These are phyloP conservation scores for Globisporangium uncinulatum DNA, from an alignment of 352 stramenopile species.

Conservation along the genomic window DNA sequence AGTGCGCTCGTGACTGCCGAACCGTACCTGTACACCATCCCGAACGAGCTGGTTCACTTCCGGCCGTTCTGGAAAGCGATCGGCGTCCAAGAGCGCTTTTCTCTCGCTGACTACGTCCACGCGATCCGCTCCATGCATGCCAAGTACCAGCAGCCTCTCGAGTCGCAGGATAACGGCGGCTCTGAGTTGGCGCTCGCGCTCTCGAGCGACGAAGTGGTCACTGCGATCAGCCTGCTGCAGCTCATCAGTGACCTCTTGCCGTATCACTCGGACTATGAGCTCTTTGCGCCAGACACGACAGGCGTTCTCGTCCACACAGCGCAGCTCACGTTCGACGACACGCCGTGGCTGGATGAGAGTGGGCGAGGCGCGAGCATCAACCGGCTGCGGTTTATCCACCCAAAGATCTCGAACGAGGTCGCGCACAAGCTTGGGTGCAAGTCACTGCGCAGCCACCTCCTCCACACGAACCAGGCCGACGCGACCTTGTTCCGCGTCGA, in stretches of 20 bases:
- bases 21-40: conserved; percentile 56
- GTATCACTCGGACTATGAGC: conserved; percentile 45
- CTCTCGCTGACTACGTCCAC: conserved; percentile 49
- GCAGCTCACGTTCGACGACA: conserved; percentile 60
- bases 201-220: conserved; percentile 36
- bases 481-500: conserved; percentile 35
- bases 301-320: conserved; percentile 32
- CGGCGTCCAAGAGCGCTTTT: conserved; percentile 57
- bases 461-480: conserved; percentile 39
- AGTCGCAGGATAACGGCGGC: conserved; percentile 11
- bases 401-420: conserved; percentile 76
- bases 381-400: conserved; percentile 48
- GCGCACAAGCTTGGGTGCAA: conserved; percentile 56
- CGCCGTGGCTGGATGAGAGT: conserved; percentile 58
- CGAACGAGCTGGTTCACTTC: conserved; percentile 61
- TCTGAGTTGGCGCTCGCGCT: conserved; percentile 16
- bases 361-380: conserved; percentile 24
- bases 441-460: conserved; percentile 48
- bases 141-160: conserved; percentile 20
- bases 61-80: conserved; percentile 52
- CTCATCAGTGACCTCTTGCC: conserved; percentile 55
- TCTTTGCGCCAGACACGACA: conserved; percentile 48
- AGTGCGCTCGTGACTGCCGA: conserved; percentile 47
- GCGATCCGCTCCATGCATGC: conserved; percentile 48
- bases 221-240: conserved; percentile 59